These are phyloP conservation scores for Cephaloascus albidus DNA, from an alignment of 805 yeast genomes.

Conservation along the genomic window DNA sequence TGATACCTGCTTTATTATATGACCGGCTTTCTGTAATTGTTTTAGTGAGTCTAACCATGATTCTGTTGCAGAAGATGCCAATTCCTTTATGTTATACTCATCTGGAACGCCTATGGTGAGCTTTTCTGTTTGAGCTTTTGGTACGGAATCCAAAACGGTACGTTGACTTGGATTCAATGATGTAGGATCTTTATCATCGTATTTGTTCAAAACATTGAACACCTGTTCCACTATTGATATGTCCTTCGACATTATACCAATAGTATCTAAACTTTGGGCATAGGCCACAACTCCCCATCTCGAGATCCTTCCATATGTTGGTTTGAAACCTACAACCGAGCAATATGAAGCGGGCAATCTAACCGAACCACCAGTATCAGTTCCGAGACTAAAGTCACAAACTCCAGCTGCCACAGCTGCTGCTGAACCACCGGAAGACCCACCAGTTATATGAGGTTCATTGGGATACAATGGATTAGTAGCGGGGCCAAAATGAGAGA, in stretches of 20 bases:
- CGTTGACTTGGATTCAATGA: slow-evolving; percentile 32
- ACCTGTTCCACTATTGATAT: slow-evolving; percentile 35
- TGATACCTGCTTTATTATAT: slow-evolving; percentile 52
- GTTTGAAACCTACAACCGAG: slow-evolving; percentile 82
- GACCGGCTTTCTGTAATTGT: slow-evolving; percentile 35
- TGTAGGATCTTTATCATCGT: slow-evolving; percentile 79
- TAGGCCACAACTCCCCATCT: slow-evolving; percentile 89
- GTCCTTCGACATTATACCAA: slow-evolving; percentile 64
- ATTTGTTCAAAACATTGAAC: slow-evolving; percentile 44
- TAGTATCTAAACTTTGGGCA: slow-evolving; percentile 92
- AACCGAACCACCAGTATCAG: slow-evolving; percentile 97
- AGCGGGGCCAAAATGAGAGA: slow-evolving; percentile 49
- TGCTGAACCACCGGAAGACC: slow-evolving; percentile 95
- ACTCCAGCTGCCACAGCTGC: slow-evolving; percentile 74
- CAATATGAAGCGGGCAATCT: slow-evolving; percentile 87
- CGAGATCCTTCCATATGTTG: slow-evolving; percentile 86
- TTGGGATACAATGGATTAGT: slow-evolving; percentile 35
- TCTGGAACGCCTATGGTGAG: slow-evolving; percentile 63
- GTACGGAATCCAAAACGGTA: slow-evolving; percentile 8
- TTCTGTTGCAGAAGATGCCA: slow-evolving; percentile 34
- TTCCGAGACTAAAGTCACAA: slow-evolving; percentile 75
- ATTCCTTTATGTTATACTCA: slow-evolving; percentile 52
- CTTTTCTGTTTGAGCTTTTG: slow-evolving; percentile 7
- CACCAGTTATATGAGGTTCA: slow-evolving; percentile 50
- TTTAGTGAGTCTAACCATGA: slow-evolving; percentile 38